Conservation (phyloP, 768 basidiomycete genomes). For the Boletales sp. region DNA sequence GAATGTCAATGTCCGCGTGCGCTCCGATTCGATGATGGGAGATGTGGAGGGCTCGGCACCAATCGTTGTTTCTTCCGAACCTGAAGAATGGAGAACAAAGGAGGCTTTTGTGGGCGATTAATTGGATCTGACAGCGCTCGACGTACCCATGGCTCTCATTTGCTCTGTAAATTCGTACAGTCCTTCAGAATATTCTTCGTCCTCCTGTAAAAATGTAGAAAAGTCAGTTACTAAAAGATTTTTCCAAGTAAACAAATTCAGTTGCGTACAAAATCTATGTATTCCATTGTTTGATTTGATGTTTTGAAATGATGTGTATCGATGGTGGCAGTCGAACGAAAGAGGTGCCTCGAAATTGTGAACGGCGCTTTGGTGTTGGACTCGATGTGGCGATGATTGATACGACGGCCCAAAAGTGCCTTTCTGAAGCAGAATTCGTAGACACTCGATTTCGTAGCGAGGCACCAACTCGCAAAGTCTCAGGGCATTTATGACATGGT, state of each 20-base stretch:
- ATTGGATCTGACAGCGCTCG: background rate
- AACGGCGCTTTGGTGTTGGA: background rate
- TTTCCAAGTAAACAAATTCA: background rate
- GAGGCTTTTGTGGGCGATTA: background rate
- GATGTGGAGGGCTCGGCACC: slow-evolving; percentile 14
- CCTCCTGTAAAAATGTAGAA: slow-evolving; percentile 15
- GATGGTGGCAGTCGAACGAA: slow-evolving; percentile 9
- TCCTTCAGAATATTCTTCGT: slow-evolving; percentile 21
- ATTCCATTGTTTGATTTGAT: slow-evolving; percentile 1
- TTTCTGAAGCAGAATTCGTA: slow-evolving; percentile 4
- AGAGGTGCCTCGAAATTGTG: background rate
- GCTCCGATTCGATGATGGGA: slow-evolving; percentile 16
- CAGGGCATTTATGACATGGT: slow-evolving; percentile 17
- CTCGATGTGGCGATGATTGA: slow-evolving; percentile 4
- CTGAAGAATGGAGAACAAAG: slow-evolving; percentile 3
- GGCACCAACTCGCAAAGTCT: slow-evolving; percentile 26
- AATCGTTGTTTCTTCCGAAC: slow-evolving; percentile 2
- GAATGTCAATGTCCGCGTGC: slow-evolving; percentile 17
- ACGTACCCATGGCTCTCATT: slow-evolving; percentile 16
- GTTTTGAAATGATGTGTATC: slow-evolving; percentile 1
- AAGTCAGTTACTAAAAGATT: slow-evolving; percentile 2
- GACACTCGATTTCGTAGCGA: slow-evolving; percentile 9
- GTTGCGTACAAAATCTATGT: slow-evolving; percentile 20
- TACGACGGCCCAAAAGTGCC: slow-evolving; percentile 3
- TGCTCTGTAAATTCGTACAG: slow-evolving; percentile 11